Evolutionary conservation across 257 asterid species (phyloP), one percentile per base, ranked within the genome.

Genomic region (Linderniella brevidens): DNA sequence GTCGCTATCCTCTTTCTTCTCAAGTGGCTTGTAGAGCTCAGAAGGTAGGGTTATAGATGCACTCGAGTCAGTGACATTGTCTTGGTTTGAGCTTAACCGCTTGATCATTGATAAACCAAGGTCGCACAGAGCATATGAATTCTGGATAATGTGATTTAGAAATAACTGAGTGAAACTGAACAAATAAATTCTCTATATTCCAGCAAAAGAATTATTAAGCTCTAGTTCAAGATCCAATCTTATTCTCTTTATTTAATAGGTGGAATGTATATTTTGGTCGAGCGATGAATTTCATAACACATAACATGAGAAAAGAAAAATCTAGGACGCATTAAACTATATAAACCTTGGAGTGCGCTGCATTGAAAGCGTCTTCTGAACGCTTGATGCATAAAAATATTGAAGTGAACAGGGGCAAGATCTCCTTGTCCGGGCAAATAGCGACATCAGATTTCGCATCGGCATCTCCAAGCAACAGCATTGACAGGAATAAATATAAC

Each of bases 391-490:
- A 64, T 53, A 50, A 73, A 61, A 90, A 78, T 52, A 75, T 68
- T 9, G 94, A 75, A 58, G 64, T 45, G 54, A 90, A 54, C 36
- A 69, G 53, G 12, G 80, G 70, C 53, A 75, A 52, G 45, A 70
- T 79, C 54, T 82, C 96, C 75, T 74, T 79, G 61, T 86, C 84
- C 69, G 64, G 82, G 75, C 64, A 72, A 55, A 52, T 52, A 64
- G 48, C 57, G 65, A 47, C 58, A 63, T 79, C 85, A 58, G 81
- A 64, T 66, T 82, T 81, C 29, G 78, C 76, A 45, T 79, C 94
- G 56, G 69, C 88, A 52, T 79, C 86, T 51, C 74, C 88, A 46
- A 70, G 81, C 70, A 82, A 71, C 73, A 90, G 78, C 99, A 79
- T 77, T 44, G 99, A 82, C 53, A 90, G 76, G 72, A 90, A 79